Evolutionary conservation across 2,329 filamentous ascomycete species (phyloP).

Genomic region (Colletotrichum godetiae): DNA sequence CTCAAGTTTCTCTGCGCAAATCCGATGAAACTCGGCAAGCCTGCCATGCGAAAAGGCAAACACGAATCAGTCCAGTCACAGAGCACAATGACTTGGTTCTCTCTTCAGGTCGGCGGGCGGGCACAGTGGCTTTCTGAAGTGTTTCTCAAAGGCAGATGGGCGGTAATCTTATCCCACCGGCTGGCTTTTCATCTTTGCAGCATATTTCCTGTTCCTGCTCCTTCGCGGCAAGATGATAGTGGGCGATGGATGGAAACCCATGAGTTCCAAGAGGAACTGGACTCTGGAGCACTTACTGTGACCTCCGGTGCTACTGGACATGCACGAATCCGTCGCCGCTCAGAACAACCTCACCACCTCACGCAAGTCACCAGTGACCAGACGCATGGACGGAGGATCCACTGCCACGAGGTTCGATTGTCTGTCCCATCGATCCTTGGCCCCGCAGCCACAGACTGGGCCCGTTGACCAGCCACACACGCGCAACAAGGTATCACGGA

Average conservation of each 20-base stretch:
- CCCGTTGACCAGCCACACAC: background rate
- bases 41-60: slow-evolving; percentile 17
- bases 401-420: slow-evolving; percentile 17
- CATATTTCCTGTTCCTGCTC: background rate
- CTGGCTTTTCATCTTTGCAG: background rate
- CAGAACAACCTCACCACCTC: background rate
- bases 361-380: background rate
- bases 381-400: background rate
- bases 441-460: background rate
- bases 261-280: background rate
- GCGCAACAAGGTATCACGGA: background rate
- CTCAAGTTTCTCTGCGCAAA: background rate
- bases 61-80: slow-evolving; percentile 16
- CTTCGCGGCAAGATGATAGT: background rate
- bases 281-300: no score
- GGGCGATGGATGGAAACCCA: background rate
- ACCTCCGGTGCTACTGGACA: slow-evolving; percentile 10
- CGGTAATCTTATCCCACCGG: background rate
- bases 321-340: slow-evolving; percentile 15
- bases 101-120: background rate
- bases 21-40: slow-evolving; percentile 12
- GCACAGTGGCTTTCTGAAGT: background rate
- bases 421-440: background rate
- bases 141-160: no score
- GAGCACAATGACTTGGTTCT: background rate